phyloP scores from a whole-genome alignment of 2,329 filamentous ascomycete species.

The Stachybotrys echinatus region DNA sequence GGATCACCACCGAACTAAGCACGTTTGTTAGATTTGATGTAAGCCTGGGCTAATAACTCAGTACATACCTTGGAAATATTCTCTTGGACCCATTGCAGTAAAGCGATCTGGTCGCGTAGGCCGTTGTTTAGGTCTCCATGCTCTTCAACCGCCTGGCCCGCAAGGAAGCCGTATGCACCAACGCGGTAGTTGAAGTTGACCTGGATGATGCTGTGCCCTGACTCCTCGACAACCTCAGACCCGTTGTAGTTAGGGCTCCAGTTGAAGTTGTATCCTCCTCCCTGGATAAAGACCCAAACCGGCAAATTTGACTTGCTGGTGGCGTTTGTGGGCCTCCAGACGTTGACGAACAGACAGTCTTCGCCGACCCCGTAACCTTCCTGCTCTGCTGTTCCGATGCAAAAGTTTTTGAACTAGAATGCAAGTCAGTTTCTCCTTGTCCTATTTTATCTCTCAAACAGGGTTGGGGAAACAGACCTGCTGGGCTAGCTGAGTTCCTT shows the following conservation, averaged over 20 bases:
- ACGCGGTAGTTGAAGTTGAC: not conserved
- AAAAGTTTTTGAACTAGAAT: slow-evolving; percentile 3
- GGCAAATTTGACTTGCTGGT: slow-evolving; percentile 8
- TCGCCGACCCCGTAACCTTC: not conserved
- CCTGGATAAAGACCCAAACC: not conserved
- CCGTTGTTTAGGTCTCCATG: not conserved
- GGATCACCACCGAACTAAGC: not conserved
- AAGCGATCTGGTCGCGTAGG: not conserved
- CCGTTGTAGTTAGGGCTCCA: not conserved
- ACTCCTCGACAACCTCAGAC: not conserved
- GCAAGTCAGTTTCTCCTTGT: slow-evolving; percentile 30
- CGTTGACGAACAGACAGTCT: slow-evolving; percentile 11
- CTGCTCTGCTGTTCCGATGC: slow-evolving; percentile 6
- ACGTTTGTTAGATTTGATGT: not conserved
- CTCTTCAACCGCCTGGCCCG: not conserved
- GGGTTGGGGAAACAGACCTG: slow-evolving; percentile 30
- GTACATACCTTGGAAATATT: slow-evolving; percentile 31
- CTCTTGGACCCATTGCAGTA: not conserved
- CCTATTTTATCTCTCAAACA: slow-evolving; percentile 37
- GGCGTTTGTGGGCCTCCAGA: slow-evolving; percentile 6
- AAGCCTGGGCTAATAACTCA: too few relatives aligned
- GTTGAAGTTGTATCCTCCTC: slow-evolving; percentile 13
- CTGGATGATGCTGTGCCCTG: not conserved
- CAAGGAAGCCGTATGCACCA: not conserved
- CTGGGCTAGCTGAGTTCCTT: not conserved